Evolutionary conservation across 2,329 filamentous ascomycete genomes (phyloP), one percentile per base, ranked within the genome.

Genomic region (Canariomyces notabilis): DNA sequence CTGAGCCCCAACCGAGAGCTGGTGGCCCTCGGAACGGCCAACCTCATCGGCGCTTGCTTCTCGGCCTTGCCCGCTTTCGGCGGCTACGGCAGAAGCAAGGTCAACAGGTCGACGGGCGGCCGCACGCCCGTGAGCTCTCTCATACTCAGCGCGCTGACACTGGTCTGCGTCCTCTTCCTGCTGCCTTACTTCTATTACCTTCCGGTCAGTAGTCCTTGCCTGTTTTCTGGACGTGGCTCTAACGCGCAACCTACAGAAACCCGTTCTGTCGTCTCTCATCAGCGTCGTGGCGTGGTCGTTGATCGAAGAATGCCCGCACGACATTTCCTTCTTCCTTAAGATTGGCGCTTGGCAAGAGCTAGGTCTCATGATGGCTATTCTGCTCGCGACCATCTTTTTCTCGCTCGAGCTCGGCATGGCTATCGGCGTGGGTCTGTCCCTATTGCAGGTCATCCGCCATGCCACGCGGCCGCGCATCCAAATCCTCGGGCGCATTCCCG

Each of bases 111-210:
- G 40, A 97, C 93, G 1, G 93, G 93, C 29, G 91, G 89, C 22
- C 87, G 84, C 64, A 96, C 87, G 2, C 91, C 91, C 0, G 94
- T 97, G 86, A 93, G 87, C 67, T 95, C 87, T 53, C 79, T 98
- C 31, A 80, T 97, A 40, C 69, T 98, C 45, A 89, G 86, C 51
- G 54, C 90, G 34, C 86, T 97, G 58, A 88, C 91, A 0, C 70
- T 96, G 18, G 67, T 94, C 38, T 88, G 84, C 60, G 84, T 95
- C 37, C 62, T 89, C 33, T 93, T 89, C 60, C 71, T 97, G 37
- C 70, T 97, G 21, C 90, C 91, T 0, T 94, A 89, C 64, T 91
- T 98, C 58, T 94, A 95, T 70, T 97, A 89, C 63, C 77, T 98
- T 37, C 93, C 93, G n/a, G 88, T 93, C 69, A 68, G 87, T 76